Evolutionary conservation across 208 protist species (phyloP).

Genomic region (Vickermania spadyakhi): DNA sequence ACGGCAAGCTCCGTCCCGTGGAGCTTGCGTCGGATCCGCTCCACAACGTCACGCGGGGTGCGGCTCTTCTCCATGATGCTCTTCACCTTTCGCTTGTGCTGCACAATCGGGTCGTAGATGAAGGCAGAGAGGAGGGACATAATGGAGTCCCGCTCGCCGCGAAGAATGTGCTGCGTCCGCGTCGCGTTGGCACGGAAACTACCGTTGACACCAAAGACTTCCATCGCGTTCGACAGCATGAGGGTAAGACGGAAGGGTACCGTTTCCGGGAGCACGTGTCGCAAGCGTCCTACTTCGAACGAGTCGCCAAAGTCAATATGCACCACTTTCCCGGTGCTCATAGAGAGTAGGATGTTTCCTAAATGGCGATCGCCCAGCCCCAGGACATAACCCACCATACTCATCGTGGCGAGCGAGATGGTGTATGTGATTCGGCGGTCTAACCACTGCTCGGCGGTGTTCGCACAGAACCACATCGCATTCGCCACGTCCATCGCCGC

Average conservation of each 20-base stretch:
- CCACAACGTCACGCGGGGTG: slow-evolving; percentile 88
- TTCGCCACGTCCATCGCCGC: slow-evolving; percentile 75
- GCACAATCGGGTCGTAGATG: slow-evolving; percentile 99
- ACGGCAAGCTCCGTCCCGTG: slow-evolving; percentile 96
- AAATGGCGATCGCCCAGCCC: slow-evolving; percentile 99
- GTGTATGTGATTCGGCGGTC: slow-evolving; percentile 97
- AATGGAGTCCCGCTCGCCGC: slow-evolving; percentile 97
- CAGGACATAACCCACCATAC: slow-evolving; percentile 93
- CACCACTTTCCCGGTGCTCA: slow-evolving; percentile 96
- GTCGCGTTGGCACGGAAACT: slow-evolving; percentile 97
- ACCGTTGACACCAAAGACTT: slow-evolving; percentile 98
- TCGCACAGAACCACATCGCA: slow-evolving; percentile 96
- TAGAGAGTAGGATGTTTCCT: slow-evolving; percentile 99
- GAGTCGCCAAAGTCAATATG: slow-evolving; percentile 99
- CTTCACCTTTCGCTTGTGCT: slow-evolving; percentile 96
- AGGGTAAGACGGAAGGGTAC: slow-evolving; percentile 99
- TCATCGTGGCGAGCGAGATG: slow-evolving; percentile 98
- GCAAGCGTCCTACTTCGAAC: slow-evolving; percentile 98
- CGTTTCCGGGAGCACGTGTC: slow-evolving; percentile 98
- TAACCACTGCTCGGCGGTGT: slow-evolving; percentile 98
- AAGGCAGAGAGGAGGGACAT: slow-evolving; percentile 99
- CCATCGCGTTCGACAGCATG: slow-evolving; percentile 99
- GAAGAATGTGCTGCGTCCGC: slow-evolving; percentile 93
- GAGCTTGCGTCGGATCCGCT: slow-evolving; percentile 98
- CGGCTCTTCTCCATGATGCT: slow-evolving; percentile 90